Evolutionary conservation across 169 alveolate species (phyloP), one percentile per base, ranked within the genome.

Genomic region (Blepharisma undulans): DNA sequence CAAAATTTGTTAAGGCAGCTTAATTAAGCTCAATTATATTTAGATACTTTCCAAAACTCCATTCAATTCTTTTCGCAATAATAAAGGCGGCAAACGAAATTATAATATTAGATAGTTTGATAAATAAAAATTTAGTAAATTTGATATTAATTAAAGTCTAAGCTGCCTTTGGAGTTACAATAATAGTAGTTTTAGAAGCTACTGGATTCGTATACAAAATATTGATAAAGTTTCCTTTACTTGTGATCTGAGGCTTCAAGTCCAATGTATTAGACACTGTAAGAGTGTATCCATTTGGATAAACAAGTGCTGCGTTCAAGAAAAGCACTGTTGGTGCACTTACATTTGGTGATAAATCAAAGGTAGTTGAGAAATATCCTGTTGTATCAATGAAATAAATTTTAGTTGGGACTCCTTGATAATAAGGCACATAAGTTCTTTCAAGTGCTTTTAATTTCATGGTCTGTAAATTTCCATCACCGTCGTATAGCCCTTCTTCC

Each of bases 401-500:
- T n/a, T 34, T n/a, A 6, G 22, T 59, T n/a, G 89, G 91, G 10
- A 88, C 92, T 16, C 92, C 92, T 14, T 88, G 81, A 80, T 76
- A 76, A 34, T 21, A 76, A 1, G 72, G 92, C 5, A 74, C 76
- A 88, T 88, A 88, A 48, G 92, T 88, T 29, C 92, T 76, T 22
- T 22, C 81, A 1, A 88, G 48, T 12, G 92, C 92, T 32, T 88
- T 88, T 3, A 88, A 22, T 61, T 88, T 88, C 25, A 18, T 60
- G 7, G 78, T 78, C 8, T 88, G 76, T 12, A 88, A 25, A 10
- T 22, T 78, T n/a, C 91, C 91, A 61, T 88, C 91, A 0, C 25
- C 90, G 79, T 74, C 48, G 79, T 77, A 88, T 21, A 88, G 84
- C 36, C 92, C 92, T 80, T 88, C 91, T 25, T 78, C 86, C 29